Evolutionary conservation across 768 basidiomycete species (phyloP), one percentile per base, ranked within the genome.

Genomic region (Neoboletus subvelutipes): DNA sequence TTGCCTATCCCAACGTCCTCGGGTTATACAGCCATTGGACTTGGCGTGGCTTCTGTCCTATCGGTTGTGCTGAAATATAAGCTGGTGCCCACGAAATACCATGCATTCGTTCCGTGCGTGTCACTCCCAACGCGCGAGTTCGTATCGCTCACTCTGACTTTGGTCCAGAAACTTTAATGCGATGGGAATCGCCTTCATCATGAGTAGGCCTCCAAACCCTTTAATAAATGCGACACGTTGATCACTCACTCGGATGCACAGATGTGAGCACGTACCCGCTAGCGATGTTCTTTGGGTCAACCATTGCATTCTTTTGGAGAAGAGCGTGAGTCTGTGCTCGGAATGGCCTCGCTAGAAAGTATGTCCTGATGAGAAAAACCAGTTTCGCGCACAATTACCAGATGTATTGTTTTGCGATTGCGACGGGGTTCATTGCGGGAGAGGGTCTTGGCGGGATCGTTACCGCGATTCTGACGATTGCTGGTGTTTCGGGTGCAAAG

Each of bases 401-500:
- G 31, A 52, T 43, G 66, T 74, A 71, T 55, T 71, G 69, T 22
- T 77, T 72, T 48, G 69, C 75, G 15, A 42, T 77, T 20, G 74
- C 76, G 26, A 71, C 77, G 13, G 76, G 76, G 31, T 70, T 75
- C 58, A 68, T 77, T 34, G 75, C 76, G 12, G 76, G 76, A 12
- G 76, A 76, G 46, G 76, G 76, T 40, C 62, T 75, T 7, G 76
- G 74, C 2, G 72, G 72, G 13, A 72, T 73, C 22, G 66, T 70
- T 5, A 71, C 65, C 20, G 71, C 72, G 1, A 61, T 70, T 34
- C 33, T 73, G 34, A 65, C 69, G 45, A 73, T 71, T 28, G 65
- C 60, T 8, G 70, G 66, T 15, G 67, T 70, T 20, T 60, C 65
- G 0, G 72, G 71, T 1, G 53, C 61, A 12, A 57, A 55, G 40